Percentiles rank a stretch among this genome's conserved stretches.
phyloP scores from a whole-genome alignment of 2,329 filamentous ascomycete genomes.

The Diaporthe nobilis region DNA sequence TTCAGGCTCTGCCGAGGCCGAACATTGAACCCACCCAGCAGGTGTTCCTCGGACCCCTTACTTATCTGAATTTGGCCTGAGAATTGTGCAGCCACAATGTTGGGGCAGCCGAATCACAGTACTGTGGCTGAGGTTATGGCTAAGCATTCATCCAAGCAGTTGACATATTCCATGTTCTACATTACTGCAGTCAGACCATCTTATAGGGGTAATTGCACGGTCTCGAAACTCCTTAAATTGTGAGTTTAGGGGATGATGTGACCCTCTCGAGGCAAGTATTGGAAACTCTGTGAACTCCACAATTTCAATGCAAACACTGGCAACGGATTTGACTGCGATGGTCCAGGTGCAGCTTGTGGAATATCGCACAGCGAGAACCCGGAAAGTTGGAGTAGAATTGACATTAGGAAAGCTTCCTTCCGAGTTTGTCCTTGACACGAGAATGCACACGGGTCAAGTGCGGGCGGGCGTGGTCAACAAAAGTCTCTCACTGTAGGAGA shows the following conservation, averaged over 20 bases:
- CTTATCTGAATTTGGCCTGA: background rate
- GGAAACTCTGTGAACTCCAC: background rate
- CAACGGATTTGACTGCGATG: background rate
- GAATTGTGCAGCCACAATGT: background rate
- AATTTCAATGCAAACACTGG: background rate
- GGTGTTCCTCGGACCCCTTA: background rate
- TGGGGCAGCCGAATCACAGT: background rate
- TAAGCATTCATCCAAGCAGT: too few species aligned
- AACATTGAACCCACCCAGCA: background rate
- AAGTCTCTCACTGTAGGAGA: too few species aligned
- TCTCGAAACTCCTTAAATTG: too few species aligned
- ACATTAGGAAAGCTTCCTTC: background rate
- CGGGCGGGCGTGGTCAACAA: too few species aligned
- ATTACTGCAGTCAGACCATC: too few species aligned
- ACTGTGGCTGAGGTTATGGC: background rate
- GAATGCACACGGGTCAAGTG: background rate
- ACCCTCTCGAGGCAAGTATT: background rate
- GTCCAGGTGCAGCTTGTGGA: background rate
- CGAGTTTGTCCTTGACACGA: background rate
- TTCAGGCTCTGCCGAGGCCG: constrained; percentile 4
- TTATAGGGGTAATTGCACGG: too few species aligned
- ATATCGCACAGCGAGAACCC: background rate
- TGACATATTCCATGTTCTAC: background rate
- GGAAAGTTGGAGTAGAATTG: too few species aligned
- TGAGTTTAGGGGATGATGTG: too few species aligned